A percentile compares a stretch with the other conserved stretches of the same genome.
Conservation (phyloP, 768 basidiomycete species). For the Astraeus odoratus region DNA sequence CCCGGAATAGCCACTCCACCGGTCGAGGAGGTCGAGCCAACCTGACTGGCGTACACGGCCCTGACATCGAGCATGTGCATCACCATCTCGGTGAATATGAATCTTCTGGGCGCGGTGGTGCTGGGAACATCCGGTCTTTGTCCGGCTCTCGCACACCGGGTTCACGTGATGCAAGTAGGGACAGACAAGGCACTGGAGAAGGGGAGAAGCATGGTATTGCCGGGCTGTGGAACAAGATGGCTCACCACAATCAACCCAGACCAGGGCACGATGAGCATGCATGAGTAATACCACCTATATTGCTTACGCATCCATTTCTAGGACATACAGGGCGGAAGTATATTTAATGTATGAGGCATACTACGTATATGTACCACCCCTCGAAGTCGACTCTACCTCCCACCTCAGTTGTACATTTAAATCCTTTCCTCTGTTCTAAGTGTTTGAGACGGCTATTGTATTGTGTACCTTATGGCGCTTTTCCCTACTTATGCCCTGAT, state of each 20-base stretch:
- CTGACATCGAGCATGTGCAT: constrained; percentile 29
- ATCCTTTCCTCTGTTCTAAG: no score
- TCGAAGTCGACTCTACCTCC: no score
- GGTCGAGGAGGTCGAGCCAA: constrained; percentile 69
- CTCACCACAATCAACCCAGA: constrained; percentile 13
- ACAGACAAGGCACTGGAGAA: not conserved
- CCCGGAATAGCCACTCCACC: constrained; percentile 47
- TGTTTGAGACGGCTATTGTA: no score
- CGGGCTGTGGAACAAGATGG: constrained; percentile 23
- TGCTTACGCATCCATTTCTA: no score
- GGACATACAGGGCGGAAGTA: no score
- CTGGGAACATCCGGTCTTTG: constrained; percentile 49
- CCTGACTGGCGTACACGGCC: constrained; percentile 33
- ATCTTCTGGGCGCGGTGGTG: constrained; percentile 53
- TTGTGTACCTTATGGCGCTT: not conserved
- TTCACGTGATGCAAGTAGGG: constrained; percentile 19
- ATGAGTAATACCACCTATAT: not conserved
- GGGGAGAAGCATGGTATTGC: constrained; percentile 23
- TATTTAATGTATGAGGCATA: no score
- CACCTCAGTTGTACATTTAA: no score
- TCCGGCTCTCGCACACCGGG: constrained; percentile 27
- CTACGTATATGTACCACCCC: no score
- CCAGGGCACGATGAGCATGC: not conserved
- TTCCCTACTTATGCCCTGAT: not conserved
- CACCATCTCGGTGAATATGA: constrained; percentile 25